Evolutionary conservation across 2,329 filamentous ascomycete species (phyloP).

Genomic region (Sporothrix luriei): DNA sequence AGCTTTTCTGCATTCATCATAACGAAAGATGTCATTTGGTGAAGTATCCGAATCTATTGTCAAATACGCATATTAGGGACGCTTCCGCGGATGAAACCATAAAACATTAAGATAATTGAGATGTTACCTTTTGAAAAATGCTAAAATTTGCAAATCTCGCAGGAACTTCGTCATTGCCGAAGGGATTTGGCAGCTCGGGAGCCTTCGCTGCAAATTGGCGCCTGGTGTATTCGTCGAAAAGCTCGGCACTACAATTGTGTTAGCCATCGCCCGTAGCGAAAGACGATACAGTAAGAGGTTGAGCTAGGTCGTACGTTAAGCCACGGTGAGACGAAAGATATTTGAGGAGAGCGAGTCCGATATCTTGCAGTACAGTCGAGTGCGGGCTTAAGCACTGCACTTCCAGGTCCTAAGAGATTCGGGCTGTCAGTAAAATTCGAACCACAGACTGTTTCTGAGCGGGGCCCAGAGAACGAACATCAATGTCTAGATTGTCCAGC

Average conservation of each 20-base stretch:
- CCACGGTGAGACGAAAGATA: conserved; percentile 92
- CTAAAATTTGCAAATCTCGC: conserved; percentile 79
- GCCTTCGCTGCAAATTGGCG: conserved; percentile 85
- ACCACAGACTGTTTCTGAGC: neutral
- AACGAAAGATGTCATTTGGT: conserved; percentile 87
- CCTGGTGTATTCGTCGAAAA: conserved; percentile 91
- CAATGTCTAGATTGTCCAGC: conserved; percentile 84
- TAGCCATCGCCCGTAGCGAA: neutral
- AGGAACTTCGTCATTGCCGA: conserved; percentile 74
- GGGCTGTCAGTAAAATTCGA: conserved; percentile 11
- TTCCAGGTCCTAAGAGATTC: conserved; percentile 73
- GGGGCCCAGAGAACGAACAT: conserved; percentile 58
- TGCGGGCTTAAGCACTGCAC: conserved; percentile 80
- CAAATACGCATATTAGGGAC: neutral
- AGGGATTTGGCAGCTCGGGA: conserved; percentile 73
- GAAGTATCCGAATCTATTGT: conserved; percentile 69
- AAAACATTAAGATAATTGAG: neutral
- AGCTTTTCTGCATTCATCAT: conserved; percentile 86
- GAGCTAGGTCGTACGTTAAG: conserved; percentile 67
- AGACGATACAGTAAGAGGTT: neutral
- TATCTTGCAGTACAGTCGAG: conserved; percentile 73
- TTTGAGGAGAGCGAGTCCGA: conserved; percentile 86
- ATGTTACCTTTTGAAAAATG: conserved; percentile 70
- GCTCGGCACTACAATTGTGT: conserved; percentile 63
- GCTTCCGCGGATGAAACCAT: neutral